phyloP scores from a whole-genome alignment of 805 yeast genomes.

The Saccharomycopsis sp. region DNA sequence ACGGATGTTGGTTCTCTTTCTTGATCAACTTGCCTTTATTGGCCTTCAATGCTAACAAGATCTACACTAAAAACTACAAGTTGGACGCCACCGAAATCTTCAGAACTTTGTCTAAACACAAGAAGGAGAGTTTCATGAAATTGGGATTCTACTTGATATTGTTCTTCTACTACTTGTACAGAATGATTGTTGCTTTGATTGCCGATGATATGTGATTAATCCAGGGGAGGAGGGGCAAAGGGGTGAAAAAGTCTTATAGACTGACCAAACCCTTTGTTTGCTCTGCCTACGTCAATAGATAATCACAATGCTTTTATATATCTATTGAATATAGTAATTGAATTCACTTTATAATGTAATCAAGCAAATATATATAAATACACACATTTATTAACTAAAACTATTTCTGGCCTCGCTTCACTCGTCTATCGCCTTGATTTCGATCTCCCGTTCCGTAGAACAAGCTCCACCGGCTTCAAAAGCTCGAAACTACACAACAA shows the following conservation, averaged over 20 bases:
- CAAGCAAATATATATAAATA: no score
- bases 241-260: no score
- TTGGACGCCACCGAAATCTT: slow-evolving; percentile 97
- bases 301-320: no score
- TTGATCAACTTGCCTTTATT: slow-evolving; percentile 75
- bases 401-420: no score
- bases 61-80: slow-evolving; percentile 71
- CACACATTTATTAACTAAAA: no score
- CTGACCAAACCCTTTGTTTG: no score
- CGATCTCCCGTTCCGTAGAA: not conserved
- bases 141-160: slow-evolving; percentile 83
- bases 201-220: slow-evolving; percentile 43
- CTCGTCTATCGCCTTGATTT: no score
- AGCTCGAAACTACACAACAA: slow-evolving; percentile 88
- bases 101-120: slow-evolving; percentile 87
- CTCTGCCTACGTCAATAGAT: no score
- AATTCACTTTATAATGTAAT: no score
- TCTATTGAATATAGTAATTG: no score
- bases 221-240: not conserved
- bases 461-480: slow-evolving; percentile 75
- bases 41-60: slow-evolving; percentile 77
- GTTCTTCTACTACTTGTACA: slow-evolving; percentile 93
- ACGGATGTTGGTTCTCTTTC: slow-evolving; percentile 90
- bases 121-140: slow-evolving; percentile 85
- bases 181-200: slow-evolving; percentile 91